Evolutionary conservation across 1,284 basidiomycete genomes (phyloP), one percentile per base, ranked within the genome.

Genomic region (Melanopsichium pennsylvanicum): DNA sequence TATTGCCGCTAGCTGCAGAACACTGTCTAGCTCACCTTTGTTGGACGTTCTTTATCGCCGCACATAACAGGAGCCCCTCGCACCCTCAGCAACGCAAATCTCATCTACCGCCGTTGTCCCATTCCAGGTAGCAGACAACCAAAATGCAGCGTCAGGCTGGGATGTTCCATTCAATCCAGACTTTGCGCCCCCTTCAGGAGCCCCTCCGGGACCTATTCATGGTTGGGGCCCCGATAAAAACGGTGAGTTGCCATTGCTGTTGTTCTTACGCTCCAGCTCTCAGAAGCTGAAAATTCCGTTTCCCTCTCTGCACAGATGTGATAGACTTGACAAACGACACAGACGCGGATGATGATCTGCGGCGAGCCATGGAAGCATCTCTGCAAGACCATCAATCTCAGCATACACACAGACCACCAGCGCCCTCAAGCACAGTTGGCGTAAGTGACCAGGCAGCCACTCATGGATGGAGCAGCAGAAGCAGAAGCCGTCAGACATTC

Each of bases 281-380:
- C 11, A n/a, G 7, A 16, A 10, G 7, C 34, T 19, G 34, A 36
- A n/a, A 29, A 40, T 32, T 27, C 23, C 18, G 36, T 2, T 23
- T 8, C 18, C 11, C 32, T 32, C 11, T 15, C 8, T 21, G 15
- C 22, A 19, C 27, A 52, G 56, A 66, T 33, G 44, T 63, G 19
- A 60, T 70, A 44, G 67, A 70, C 25, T 49, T 70, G 18, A 70
- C 61, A 9, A 52, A 49, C 18, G 67, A 66, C n/a, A 37, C 41
- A 12, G 61, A 66, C 23, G 34, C 48, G 10, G 67, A 70, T 31
- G 61, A 64, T 18, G 67, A 70, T 32, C 52, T 70, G 21, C 26
- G 50, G 35, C 37, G 44, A 36, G 67, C 67, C 16, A 66, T 70
- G 67, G 61, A 42, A 5, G 61, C 61, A 5, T 70, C 67, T 4